These are phyloP conservation scores for Avena sativa DNA, from an alignment of 176 grass and related monocot genomes.

Conservation along the genomic window DNA sequence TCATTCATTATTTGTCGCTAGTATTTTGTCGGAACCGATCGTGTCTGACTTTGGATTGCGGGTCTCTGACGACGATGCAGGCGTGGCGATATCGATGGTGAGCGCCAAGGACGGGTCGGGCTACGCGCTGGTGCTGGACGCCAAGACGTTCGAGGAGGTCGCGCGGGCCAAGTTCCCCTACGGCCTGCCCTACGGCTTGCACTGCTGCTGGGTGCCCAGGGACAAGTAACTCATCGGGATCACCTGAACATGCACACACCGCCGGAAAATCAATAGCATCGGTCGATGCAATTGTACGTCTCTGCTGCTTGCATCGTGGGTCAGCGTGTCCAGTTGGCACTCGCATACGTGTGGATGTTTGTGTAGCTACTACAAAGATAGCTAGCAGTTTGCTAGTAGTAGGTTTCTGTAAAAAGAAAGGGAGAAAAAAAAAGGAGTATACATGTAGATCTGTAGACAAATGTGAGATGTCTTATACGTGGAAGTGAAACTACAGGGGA, in stretches of 20 bases:
- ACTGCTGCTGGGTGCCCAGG: constrained; percentile 96
- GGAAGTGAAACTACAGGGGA: not conserved
- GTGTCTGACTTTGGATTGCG: not conserved
- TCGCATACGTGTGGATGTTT: not conserved
- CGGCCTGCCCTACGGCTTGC: constrained; percentile 94
- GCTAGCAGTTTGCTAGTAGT: not conserved
- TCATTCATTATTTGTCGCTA: not conserved
- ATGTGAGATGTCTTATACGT: not conserved
- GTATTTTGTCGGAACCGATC: not conserved
- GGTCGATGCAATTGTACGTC: not conserved
- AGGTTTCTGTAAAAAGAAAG: not conserved
- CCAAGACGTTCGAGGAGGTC: constrained; percentile 75
- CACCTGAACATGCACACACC: not conserved
- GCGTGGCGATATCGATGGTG: constrained; percentile 91
- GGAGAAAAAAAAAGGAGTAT: not conserved
- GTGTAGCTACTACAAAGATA: not conserved
- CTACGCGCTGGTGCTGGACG: constrained; percentile 84
- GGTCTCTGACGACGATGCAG: constrained; percentile 19
- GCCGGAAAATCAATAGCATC: not conserved
- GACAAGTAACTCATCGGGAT: not conserved
- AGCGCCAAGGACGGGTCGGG: constrained; percentile 84
- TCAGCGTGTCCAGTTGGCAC: not conserved
- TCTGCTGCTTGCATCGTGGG: not conserved
- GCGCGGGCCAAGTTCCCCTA: constrained; percentile 91
- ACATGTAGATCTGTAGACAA: constrained; percentile 34